Percentiles rank a stretch among this genome's conserved stretches.
These are phyloP conservation scores for Starmerella powellii DNA, from an alignment of 805 yeast species.

Conservation along the genomic window DNA sequence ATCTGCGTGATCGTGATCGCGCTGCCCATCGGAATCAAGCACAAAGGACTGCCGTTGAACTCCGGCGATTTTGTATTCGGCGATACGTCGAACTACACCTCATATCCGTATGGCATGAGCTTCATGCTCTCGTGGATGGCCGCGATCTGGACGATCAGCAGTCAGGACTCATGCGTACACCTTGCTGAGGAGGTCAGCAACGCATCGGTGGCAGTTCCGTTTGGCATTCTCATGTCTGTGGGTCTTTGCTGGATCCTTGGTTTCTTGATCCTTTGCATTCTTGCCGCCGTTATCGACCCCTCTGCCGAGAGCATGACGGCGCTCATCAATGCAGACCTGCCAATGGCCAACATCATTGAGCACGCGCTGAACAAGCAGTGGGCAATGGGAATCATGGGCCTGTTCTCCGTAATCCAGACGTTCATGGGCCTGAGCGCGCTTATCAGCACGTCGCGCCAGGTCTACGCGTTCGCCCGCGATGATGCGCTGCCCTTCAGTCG, in stretches of 20 bases:
- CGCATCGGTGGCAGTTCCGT: conserved; percentile 51
- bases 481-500: conserved; percentile 56
- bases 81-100: conserved; percentile 37
- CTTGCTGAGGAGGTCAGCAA: conserved; percentile 59
- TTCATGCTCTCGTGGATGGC: conserved; percentile 47
- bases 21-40: conserved; percentile 42
- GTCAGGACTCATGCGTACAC: conserved; percentile 61
- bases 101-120: conserved; percentile 51
- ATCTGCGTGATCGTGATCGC: conserved; percentile 49
- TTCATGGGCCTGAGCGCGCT: conserved; percentile 54
- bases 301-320: conserved; percentile 35
- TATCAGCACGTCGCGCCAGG: conserved; percentile 56
- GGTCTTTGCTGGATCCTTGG: conserved; percentile 49
- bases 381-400: conserved; percentile 52
- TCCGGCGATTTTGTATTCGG: conserved; percentile 46
- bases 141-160: conserved; percentile 64
- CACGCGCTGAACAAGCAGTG: conserved; percentile 52
- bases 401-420: conserved; percentile 49
- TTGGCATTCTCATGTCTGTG: conserved; percentile 51
- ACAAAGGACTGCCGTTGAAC: conserved; percentile 31
- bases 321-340: conserved; percentile 41
- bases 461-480: conserved; percentile 68
- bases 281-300: conserved; percentile 39
- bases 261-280: conserved; percentile 41
- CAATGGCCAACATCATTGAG: conserved; percentile 52